phyloP scores from a whole-genome alignment of 805 yeast genomes.

The Wickerhamiella domercqiae region DNA sequence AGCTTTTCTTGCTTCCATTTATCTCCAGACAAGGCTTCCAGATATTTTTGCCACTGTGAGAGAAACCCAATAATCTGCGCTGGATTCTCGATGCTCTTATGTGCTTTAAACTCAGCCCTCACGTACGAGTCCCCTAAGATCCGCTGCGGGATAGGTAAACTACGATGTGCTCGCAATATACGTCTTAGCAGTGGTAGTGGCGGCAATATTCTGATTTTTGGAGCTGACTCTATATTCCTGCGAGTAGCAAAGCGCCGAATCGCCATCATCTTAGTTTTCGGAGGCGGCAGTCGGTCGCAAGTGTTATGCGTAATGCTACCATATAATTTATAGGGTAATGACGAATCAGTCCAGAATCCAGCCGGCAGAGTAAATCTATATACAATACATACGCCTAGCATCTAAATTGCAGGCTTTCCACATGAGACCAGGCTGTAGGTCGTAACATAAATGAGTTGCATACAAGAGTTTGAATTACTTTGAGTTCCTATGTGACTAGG shows the following conservation, averaged over 20 bases:
- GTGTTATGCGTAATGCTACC: no score
- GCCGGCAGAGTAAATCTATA: no score
- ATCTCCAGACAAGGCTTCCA: slow-evolving; percentile 29
- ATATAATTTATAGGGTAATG: no score
- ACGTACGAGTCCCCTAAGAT: slow-evolving; percentile 83
- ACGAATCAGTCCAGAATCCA: no score
- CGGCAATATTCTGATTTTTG: slow-evolving; percentile 38
- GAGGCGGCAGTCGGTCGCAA: no score
- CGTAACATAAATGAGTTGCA: no score
- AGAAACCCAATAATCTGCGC: slow-evolving; percentile 85
- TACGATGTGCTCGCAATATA: slow-evolving; percentile 68
- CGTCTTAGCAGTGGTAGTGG: slow-evolving; percentile 67
- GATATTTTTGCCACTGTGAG: slow-evolving; percentile 70
- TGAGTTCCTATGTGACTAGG: background rate
- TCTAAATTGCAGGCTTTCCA: no score
- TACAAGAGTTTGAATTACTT: no score
- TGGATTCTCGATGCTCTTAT: slow-evolving; percentile 70
- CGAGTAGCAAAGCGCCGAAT: slow-evolving; percentile 13
- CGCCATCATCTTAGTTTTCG: no score
- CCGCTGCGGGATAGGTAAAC: slow-evolving; percentile 45
- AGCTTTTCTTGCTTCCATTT: slow-evolving; percentile 51
- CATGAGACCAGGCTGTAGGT: no score
- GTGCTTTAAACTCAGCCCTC: slow-evolving; percentile 76
- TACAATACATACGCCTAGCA: no score
- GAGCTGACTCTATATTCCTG: slow-evolving; percentile 13